phyloP scores from a whole-genome alignment of 2,329 filamentous ascomycete species.

The Diaporthe citriasiana region DNA sequence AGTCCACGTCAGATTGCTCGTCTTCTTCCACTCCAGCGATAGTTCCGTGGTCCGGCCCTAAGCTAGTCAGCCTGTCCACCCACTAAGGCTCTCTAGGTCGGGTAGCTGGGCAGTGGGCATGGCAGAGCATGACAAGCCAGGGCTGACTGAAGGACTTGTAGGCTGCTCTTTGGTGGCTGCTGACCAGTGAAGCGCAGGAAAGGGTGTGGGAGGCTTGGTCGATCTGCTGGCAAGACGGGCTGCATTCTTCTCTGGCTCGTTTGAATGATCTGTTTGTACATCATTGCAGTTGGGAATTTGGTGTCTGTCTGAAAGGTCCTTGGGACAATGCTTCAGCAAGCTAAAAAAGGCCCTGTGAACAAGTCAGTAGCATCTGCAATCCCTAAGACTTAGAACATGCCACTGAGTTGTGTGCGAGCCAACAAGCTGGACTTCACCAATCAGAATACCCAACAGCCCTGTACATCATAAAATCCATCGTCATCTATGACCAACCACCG shows the following conservation, averaged over 20 bases:
- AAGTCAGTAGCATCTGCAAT: not conserved
- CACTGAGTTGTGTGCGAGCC: not conserved
- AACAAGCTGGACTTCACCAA: not conserved
- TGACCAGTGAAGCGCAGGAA: not conserved
- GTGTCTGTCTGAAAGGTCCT: not conserved
- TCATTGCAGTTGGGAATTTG: not conserved
- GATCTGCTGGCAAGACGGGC: too few species aligned
- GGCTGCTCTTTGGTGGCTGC: not conserved
- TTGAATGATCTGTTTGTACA: not conserved
- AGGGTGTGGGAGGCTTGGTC: not conserved
- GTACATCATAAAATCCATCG: conserved; percentile 4
- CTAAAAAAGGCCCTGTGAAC: not conserved
- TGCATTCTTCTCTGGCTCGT: too few species aligned
- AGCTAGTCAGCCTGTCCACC: not conserved
- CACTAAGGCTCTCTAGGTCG: not conserved
- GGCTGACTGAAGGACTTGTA: not conserved
- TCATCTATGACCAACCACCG: conserved; percentile 23
- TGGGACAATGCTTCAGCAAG: not conserved
- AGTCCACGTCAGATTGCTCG: not conserved
- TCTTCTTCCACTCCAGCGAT: not conserved
- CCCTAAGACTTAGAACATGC: not conserved
- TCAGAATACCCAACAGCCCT: not conserved
- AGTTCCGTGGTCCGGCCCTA: not conserved
- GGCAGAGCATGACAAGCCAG: not conserved
- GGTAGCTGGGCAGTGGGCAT: not conserved